Evolutionary conservation across 73 alveolate genomes (phyloP).

Genomic region (Paramecium biaurelia): DNA sequence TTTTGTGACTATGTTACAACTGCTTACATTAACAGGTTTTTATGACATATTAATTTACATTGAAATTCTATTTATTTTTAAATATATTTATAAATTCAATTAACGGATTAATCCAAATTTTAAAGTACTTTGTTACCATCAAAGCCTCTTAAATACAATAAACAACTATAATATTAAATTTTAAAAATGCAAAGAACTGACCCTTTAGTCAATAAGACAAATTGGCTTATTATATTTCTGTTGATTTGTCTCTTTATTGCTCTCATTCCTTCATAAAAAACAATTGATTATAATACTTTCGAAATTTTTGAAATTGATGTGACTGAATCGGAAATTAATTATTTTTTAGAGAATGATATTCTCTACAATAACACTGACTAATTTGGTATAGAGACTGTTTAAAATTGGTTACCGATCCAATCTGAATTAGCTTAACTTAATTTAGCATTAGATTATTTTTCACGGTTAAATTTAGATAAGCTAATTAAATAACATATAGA

Average conservation of each 20-base stretch:
- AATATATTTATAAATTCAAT: background rate
- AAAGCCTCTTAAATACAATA: background rate
- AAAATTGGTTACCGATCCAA: background rate
- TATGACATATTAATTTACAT: background rate
- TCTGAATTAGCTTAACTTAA: background rate
- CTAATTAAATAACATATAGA: background rate
- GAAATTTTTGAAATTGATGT: background rate
- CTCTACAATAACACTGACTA: background rate
- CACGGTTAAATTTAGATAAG: background rate
- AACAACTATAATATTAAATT: background rate
- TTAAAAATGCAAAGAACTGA: background rate
- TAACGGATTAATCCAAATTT: background rate
- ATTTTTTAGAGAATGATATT: background rate
- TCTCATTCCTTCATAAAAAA: background rate
- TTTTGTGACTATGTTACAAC: constrained; percentile 17
- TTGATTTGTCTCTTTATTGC: background rate
- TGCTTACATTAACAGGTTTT: background rate
- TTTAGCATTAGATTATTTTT: background rate
- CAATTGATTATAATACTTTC: background rate
- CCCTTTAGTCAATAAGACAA: background rate
- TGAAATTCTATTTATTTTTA: background rate
- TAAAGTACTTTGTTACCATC: background rate
- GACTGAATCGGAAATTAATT: background rate
- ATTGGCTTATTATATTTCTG: background rate
- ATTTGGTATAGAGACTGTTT: background rate